Evolutionary conservation across 2,329 filamentous ascomycete genomes (phyloP), one percentile per base, ranked within the genome.

Genomic region (Penicillium digitatum): DNA sequence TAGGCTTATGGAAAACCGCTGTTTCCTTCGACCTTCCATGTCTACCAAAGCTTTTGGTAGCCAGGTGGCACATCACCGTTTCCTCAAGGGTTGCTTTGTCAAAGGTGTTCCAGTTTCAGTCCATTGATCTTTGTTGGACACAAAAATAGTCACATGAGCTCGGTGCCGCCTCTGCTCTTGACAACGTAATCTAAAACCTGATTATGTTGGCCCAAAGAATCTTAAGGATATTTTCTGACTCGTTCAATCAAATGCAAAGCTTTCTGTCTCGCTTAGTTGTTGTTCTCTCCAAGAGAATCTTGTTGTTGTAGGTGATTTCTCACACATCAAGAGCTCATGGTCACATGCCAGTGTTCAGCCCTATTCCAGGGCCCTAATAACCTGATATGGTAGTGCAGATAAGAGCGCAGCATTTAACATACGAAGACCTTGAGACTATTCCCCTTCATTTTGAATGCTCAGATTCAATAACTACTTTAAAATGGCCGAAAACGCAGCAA

Each of bases 401-500:
- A 62, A 64, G 58, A 45, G 56, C 49, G 38, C 39, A 56, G 57
- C 56, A 55, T 57, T 58, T 60, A 59, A 49, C 58, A 61, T 51
- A 47, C 43, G 52, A 32, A 47, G 42, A 42, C 35, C 37, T 16
- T 49, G n/a, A 26, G 34, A 29, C 34, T 16, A 31, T 35, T 48
- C 22, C 14, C 27, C 38, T 44, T 34, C 39, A 42, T 54, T 29
- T 57, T 68, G 55, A 18, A 72, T 71, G 68, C 55, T 65, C 26
- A 62, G 62, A 43, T 70, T 82, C 55, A 76, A 76, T 48, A 71
- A 63, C 52, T 57, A 78, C n/a, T 62, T 77, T 67, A 82, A 69
- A 70, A 88, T 88, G 86, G 80, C 86, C 67, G 72, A 89, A 80
- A 82, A 79, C 70, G 82, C 86, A 68, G 77, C 87, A 60, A 97